These are phyloP conservation scores for Globisporangium orthogonon DNA, from an alignment of 352 stramenopile genomes.

Conservation along the genomic window DNA sequence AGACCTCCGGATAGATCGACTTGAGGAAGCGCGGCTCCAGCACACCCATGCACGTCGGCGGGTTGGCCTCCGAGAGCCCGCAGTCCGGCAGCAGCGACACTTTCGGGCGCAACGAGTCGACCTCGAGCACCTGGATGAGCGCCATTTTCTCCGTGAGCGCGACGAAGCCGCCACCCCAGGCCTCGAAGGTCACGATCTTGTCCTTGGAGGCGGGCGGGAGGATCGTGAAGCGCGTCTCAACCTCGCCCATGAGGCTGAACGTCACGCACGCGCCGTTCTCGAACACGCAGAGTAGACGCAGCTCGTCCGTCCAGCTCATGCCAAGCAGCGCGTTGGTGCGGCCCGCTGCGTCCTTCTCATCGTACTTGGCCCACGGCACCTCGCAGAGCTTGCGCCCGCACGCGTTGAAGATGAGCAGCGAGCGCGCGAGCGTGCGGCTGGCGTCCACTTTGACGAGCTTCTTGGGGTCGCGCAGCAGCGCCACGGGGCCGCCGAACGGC, in stretches of 20 bases:
- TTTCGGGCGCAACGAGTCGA: conserved; percentile 76
- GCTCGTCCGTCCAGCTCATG: conserved; percentile 79
- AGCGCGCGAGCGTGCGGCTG: conserved; percentile 35
- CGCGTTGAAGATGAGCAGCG: conserved; percentile 72
- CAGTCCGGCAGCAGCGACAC: conserved; percentile 68
- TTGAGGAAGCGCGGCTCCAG: conserved; percentile 88
- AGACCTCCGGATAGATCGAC: conserved; percentile 88
- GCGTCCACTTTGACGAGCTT: conserved; percentile 65
- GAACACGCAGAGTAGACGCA: conserved; percentile 77
- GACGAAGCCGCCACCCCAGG: conserved; percentile 68
- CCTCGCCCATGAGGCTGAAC: conserved; percentile 63
- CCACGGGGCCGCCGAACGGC: conserved; percentile 65
- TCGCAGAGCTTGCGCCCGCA: conserved; percentile 52
- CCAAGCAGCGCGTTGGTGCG: conserved; percentile 49
- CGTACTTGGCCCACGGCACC: conserved; percentile 60
- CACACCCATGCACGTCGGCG: conserved; percentile 89
- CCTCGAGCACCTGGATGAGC: conserved; percentile 73
- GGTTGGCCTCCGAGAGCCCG: conserved; percentile 62
- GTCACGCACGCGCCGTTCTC: conserved; percentile 62
- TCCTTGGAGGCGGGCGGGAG: conserved; percentile 56
- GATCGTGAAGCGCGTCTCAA: conserved; percentile 68
- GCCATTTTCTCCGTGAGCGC: conserved; percentile 78
- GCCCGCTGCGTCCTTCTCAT: conserved; percentile 43
- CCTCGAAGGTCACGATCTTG: conserved; percentile 73
- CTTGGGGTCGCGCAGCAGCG: conserved; percentile 68